Evolutionary conservation across 2,329 filamentous ascomycete species (phyloP).

Genomic region (Sporothrix protearum): DNA sequence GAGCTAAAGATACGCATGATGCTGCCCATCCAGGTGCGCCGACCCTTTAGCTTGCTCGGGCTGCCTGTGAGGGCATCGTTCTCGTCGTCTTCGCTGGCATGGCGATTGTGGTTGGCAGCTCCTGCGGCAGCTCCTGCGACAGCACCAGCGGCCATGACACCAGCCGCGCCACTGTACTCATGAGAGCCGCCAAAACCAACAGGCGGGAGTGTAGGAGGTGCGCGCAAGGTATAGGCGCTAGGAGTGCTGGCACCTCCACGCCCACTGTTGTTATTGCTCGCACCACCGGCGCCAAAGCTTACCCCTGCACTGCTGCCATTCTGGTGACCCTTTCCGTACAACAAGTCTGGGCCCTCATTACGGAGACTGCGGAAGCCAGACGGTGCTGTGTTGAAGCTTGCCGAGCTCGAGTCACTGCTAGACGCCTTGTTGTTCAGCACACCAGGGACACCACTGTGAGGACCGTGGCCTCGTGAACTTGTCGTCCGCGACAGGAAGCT

Average conservation of each 20-base stretch:
- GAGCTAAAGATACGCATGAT: constrained; percentile 58
- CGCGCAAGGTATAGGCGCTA: neutral
- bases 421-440: constrained; percentile 26
- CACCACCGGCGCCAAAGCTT: neutral
- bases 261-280: neutral
- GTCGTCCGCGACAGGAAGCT: constrained; percentile 34
- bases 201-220: neutral
- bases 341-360: constrained; percentile 50
- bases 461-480: constrained; percentile 31
- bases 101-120: neutral
- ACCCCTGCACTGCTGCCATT: constrained; percentile 17
- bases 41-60: constrained; percentile 55
- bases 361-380: constrained; percentile 52
- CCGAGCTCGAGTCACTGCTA: constrained; percentile 20
- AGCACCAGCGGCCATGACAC: neutral
- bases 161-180: constrained; percentile 17
- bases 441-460: neutral
- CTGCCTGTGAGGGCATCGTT: constrained; percentile 43
- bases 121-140: neutral
- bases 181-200: neutral
- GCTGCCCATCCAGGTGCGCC: constrained; percentile 65
- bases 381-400: constrained; percentile 37
- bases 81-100: constrained; percentile 31
- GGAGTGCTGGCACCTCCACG: neutral
- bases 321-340: constrained; percentile 37